A percentile compares a stretch with the other conserved stretches of the same genome.
Evolutionary conservation across 306 rosid genomes (phyloP).

Genomic region (Lathyrus sativus): DNA sequence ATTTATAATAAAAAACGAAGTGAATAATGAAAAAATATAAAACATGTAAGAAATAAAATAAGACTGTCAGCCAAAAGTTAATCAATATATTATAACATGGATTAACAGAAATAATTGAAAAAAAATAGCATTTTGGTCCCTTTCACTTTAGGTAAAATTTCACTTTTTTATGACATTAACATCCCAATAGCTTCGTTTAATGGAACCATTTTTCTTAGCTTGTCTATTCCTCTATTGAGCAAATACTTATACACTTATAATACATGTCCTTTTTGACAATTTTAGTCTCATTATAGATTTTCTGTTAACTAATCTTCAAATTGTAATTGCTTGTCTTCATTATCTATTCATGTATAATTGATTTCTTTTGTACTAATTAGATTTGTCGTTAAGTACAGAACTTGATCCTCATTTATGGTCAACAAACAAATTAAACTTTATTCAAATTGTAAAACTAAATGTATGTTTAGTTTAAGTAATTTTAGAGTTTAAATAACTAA

Average conservation of each 20-base stretch:
- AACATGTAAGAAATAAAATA: too few species aligned
- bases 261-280: slow-evolving; percentile 24
- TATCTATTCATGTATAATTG: slow-evolving; percentile 15
- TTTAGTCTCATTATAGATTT: not conserved
- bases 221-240: slow-evolving; percentile 28
- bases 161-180: slow-evolving; percentile 33
- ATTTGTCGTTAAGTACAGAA: slow-evolving; percentile 30
- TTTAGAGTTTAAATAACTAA: too few species aligned
- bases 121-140: slow-evolving; percentile 26
- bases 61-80: too few species aligned
- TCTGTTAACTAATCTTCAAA: slow-evolving; percentile 7
- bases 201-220: slow-evolving; percentile 29
- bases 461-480: too few species aligned
- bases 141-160: slow-evolving; percentile 41
- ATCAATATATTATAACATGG: too few species aligned
- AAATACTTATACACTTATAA: slow-evolving; percentile 23
- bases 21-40: too few species aligned
- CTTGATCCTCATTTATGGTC: slow-evolving; percentile 5
- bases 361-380: slow-evolving; percentile 25
- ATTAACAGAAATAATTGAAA: not conserved
- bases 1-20: too few species aligned
- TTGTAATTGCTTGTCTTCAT: slow-evolving; percentile 19
- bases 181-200: slow-evolving; percentile 29
- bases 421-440: slow-evolving; percentile 15
- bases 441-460: too few species aligned